A percentile compares a stretch with the other conserved stretches of the same genome.
Evolutionary conservation across 2,329 filamentous ascomycete species (phyloP).

Genomic region (Botrytis pseudocinerea): DNA sequence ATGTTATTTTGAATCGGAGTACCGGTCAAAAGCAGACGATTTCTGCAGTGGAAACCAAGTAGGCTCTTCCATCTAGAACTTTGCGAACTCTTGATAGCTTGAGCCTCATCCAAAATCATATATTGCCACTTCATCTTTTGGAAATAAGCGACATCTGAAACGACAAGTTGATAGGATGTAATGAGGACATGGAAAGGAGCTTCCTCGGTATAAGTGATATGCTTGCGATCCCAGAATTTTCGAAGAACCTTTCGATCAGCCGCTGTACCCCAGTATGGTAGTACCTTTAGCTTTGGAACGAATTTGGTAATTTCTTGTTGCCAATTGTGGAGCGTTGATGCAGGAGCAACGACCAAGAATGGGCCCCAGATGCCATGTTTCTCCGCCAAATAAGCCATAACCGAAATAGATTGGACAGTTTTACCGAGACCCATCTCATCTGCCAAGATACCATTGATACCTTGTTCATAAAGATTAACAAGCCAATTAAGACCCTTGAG

Average conservation of each 20-base stretch:
- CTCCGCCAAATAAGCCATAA: slow-evolving; percentile 98
- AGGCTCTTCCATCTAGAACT: slow-evolving; percentile 97
- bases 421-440: slow-evolving; percentile 99
- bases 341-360: slow-evolving; percentile 93
- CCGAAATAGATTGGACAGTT: slow-evolving; percentile 97
- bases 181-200: slow-evolving; percentile 94
- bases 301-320: slow-evolving; percentile 97
- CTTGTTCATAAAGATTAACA: slow-evolving; percentile 97
- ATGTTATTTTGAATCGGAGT: slow-evolving; percentile 99
- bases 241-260: slow-evolving; percentile 92
- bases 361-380: slow-evolving; percentile 98
- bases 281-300: slow-evolving; percentile 88
- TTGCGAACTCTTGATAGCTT: slow-evolving; percentile 97
- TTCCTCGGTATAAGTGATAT: slow-evolving; percentile 90
- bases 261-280: slow-evolving; percentile 96
- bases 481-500: slow-evolving; percentile 99
- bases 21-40: slow-evolving; percentile 88
- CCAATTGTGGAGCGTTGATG: slow-evolving; percentile 98
- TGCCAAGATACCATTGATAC: slow-evolving; percentile 97
- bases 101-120: slow-evolving; percentile 98
- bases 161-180: slow-evolving; percentile 95
- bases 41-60: slow-evolving; percentile 91
- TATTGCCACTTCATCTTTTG: slow-evolving; percentile 99
- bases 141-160: slow-evolving; percentile 94
- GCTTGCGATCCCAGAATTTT: slow-evolving; percentile 99